A percentile compares a stretch with the other conserved stretches of the same genome.
Evolutionary conservation across 1,139 yeast genomes (phyloP).

Genomic region (Barnettozyma hawaiiensis): DNA sequence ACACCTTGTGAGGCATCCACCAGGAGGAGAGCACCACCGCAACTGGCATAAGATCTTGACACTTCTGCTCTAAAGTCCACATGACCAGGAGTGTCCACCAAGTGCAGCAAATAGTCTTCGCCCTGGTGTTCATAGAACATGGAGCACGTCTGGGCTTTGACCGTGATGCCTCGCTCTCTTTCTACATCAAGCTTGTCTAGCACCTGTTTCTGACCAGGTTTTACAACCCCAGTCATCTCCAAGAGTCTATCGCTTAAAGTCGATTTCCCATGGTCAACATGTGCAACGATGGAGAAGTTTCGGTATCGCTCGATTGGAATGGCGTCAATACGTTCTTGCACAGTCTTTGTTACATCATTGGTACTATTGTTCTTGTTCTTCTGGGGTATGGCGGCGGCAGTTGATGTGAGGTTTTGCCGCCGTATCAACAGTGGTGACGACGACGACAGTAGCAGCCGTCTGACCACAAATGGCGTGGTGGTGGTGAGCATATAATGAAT

Average conservation of each 20-base stretch:
- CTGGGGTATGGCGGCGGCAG: neutral
- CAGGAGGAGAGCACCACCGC: constrained; percentile 86
- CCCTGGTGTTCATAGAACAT: constrained; percentile 77
- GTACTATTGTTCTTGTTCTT: neutral
- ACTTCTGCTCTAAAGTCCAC: constrained; percentile 96
- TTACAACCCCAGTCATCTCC: constrained; percentile 85
- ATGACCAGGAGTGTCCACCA: constrained; percentile 97
- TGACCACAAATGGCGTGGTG: neutral
- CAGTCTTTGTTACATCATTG: neutral
- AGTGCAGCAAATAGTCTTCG: constrained; percentile 73
- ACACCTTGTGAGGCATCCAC: constrained; percentile 97
- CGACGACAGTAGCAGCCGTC: neutral
- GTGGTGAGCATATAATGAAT: too few relatives aligned
- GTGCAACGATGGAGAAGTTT: constrained; percentile 93
- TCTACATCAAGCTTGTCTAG: constrained; percentile 92
- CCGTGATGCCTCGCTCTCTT: constrained; percentile 92
- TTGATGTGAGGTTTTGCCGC: neutral
- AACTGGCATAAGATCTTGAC: constrained; percentile 87
- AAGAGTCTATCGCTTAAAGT: constrained; percentile 83
- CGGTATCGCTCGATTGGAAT: constrained; percentile 82
- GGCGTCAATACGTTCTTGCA: constrained; percentile 51
- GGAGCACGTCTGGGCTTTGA: constrained; percentile 93
- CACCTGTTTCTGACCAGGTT: constrained; percentile 77
- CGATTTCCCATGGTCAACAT: constrained; percentile 95
- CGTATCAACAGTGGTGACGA: neutral